Evolutionary conservation across 352 stramenopile genomes (phyloP), one percentile per base, ranked within the genome.

Genomic region (Globisporangium sylvaticum): DNA sequence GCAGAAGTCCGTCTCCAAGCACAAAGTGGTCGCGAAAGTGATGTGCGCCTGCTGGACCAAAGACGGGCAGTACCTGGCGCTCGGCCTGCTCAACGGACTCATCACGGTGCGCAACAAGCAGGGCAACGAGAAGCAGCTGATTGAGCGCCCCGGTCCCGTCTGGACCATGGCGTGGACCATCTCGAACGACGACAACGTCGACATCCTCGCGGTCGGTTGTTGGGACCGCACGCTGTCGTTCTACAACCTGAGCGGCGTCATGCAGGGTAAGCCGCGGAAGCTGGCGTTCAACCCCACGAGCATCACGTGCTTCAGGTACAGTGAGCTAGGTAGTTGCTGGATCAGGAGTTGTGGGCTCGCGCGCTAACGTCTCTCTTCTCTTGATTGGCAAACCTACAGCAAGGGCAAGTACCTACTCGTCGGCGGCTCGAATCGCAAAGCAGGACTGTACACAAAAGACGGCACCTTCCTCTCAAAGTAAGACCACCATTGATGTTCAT

Each of bases 181-280:
- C 25, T 66, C 88, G 10, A 74, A 79, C 0, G 88, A 97, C 34
- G 88, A 96, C 37, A 87, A 89, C 46, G 77, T 89, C 6, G 88
- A 97, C 64, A 72, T 94, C 18, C 76, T 98, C 2, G 92, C 92
- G 0, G 87, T 98, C 7, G 96, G 95, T 9, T 97, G 89, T 71
- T 98, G 96, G 95, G 94, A 98, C 62, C 83, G 94, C 63, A 96
- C 91, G 29, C 76, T 98, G 31, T 91, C 83, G 53, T 98, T 98
- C 71, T 98, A 98, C 69, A 74, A 90, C 34, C 72, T 93, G 29
- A 92, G 76, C 65, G 94, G 94, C 10, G 73, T 81, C 34, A 85
- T 97, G 71, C 75, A 92, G 54, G 83, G 87, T 58, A 96, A 97
- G 71, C 88, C 92, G 34, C 81, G 84, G 14, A 93, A 95, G 67